phyloP scores from a whole-genome alignment of 2,329 filamentous ascomycete species.

The Didymella pomorum region DNA sequence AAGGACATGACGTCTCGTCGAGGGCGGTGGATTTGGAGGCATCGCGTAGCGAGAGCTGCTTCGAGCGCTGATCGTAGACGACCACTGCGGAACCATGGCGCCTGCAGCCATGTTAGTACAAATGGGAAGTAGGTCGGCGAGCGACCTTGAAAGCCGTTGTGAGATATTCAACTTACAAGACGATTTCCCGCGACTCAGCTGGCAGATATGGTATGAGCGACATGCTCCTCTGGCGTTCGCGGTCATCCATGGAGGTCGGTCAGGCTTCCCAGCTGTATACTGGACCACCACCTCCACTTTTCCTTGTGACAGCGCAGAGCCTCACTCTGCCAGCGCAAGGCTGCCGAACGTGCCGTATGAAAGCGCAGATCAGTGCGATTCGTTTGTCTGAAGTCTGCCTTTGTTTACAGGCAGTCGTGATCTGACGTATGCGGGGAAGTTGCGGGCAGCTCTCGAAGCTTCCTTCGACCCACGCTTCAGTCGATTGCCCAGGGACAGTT shows the following conservation, averaged over 20 bases:
- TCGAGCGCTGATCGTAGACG: slow-evolving; percentile 84
- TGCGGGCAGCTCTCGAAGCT: slow-evolving; percentile 20
- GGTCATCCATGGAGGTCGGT: slow-evolving; percentile 38
- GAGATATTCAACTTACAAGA: slow-evolving; percentile 68
- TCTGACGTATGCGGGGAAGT: slow-evolving; percentile 36
- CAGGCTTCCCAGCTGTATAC: slow-evolving; percentile 2
- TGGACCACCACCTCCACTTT: slow-evolving; percentile 19
- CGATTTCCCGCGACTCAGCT: slow-evolving; percentile 77
- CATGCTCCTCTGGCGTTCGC: slow-evolving; percentile 55
- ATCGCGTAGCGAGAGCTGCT: slow-evolving; percentile 81
- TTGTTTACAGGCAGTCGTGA: slow-evolving; percentile 6
- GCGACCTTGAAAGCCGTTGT: neutral
- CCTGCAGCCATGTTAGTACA: slow-evolving; percentile 58
- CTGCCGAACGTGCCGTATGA: neutral
- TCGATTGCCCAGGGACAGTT: slow-evolving; percentile 27
- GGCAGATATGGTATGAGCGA: slow-evolving; percentile 80
- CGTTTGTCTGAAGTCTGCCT: slow-evolving; percentile 4
- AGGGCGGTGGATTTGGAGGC: slow-evolving; percentile 62
- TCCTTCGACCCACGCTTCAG: slow-evolving; percentile 17
- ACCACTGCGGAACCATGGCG: slow-evolving; percentile 94
- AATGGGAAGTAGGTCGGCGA: neutral
- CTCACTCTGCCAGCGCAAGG: slow-evolving; percentile 18
- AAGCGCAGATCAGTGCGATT: slow-evolving; percentile 11
- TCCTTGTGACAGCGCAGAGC: slow-evolving; percentile 15
- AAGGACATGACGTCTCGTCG: slow-evolving; percentile 79